These are phyloP conservation scores for Austroboletus niveus DNA, from an alignment of 1,284 basidiomycete genomes.

Conservation along the genomic window DNA sequence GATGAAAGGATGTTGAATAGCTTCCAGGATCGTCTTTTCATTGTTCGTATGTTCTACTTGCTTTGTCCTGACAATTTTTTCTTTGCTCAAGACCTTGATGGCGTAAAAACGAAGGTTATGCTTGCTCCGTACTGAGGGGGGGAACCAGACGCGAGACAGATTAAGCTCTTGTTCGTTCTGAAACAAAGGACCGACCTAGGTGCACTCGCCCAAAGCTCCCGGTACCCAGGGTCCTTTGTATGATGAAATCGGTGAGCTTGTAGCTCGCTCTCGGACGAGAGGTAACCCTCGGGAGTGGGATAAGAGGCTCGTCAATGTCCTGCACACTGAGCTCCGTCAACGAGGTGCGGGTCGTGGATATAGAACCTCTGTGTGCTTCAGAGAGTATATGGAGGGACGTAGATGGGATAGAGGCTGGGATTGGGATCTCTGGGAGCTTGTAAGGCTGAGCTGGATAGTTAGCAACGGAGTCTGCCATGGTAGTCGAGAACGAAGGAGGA, in stretches of 20 bases:
- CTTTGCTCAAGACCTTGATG: constrained; percentile 92
- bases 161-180: neutral
- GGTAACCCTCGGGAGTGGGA: constrained; percentile 21
- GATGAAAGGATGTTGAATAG: constrained; percentile 93
- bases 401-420: constrained; percentile 2
- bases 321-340: constrained; percentile 49
- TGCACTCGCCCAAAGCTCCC: constrained; percentile 96
- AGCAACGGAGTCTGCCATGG: constrained; percentile 22
- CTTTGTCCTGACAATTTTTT: constrained; percentile 94
- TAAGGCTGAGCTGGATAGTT: neutral
- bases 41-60: constrained; percentile 98
- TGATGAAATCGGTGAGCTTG: constrained; percentile 68
- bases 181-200: constrained; percentile 57
- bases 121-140: constrained; percentile 71
- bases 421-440: constrained; percentile 13
- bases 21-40: constrained; percentile 87
- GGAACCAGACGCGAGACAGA: neutral
- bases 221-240: constrained; percentile 82
- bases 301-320: constrained; percentile 35
- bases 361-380: constrained; percentile 51
- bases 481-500: constrained; percentile 12
- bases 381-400: constrained; percentile 18
- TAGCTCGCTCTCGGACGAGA: constrained; percentile 64
- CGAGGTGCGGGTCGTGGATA: constrained; percentile 62
- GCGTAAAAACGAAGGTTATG: constrained; percentile 94